Percentiles rank a stretch among this genome's conserved stretches.
These are phyloP conservation scores for Yarrowia galli DNA, from an alignment of 1,139 yeast species.

Conservation along the genomic window DNA sequence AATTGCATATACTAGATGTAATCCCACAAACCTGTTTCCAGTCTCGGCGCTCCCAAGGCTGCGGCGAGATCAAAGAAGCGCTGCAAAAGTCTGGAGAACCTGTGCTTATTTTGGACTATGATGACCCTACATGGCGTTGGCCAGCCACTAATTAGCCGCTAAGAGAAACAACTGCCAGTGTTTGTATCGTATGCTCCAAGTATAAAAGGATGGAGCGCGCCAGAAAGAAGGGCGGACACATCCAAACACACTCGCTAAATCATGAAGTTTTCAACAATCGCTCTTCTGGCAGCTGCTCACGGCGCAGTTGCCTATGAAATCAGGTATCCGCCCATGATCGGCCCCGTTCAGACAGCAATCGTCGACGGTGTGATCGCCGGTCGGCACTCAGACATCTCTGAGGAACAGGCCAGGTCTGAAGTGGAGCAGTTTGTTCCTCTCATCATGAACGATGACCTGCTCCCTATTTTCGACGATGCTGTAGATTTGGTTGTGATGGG, in stretches of 20 bases:
- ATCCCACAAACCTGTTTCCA: no score
- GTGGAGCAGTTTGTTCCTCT: neutral
- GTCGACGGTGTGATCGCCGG: neutral
- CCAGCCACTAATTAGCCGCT: neutral
- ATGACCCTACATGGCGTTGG: neutral
- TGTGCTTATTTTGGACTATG: neutral
- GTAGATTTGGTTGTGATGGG: neutral
- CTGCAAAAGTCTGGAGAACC: neutral
- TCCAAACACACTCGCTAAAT: neutral
- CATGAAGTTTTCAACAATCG: neutral
- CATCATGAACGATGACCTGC: constrained; percentile 3
- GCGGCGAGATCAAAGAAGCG: no score
- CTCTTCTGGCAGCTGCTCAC: neutral
- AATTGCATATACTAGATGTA: no score
- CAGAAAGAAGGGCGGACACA: neutral
- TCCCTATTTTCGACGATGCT: neutral
- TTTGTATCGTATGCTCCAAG: neutral
- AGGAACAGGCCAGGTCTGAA: neutral
- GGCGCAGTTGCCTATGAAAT: neutral
- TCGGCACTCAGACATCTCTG: neutral
- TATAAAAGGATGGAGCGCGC: neutral
- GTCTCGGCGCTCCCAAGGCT: no score
- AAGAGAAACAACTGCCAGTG: neutral
- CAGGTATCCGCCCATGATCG: neutral
- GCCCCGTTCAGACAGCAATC: neutral